Base-by-base conservation (phyloP, 2,329 filamentous ascomycete species). In the Apiospora hydei region DNA sequence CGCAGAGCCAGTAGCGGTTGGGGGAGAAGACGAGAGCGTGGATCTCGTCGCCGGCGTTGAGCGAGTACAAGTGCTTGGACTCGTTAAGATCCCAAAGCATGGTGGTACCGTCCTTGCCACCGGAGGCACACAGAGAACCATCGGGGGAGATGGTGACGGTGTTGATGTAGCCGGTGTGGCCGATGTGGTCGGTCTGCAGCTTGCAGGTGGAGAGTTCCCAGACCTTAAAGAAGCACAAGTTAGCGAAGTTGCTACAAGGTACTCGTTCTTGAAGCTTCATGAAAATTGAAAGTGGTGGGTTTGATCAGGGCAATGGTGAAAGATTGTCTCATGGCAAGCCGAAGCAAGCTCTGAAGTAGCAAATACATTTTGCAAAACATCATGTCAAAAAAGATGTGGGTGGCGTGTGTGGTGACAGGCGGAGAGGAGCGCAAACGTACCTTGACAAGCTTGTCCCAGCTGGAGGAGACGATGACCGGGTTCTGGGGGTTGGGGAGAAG, bases 71-170 rank as follows among this genome's bases (percentile, higher is more conserved):
- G 91, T 99, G 96, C 94, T 99, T 99, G 85, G 95, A 98, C 93
- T 99, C 96, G 92, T 99, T 99, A 82, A 99, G 92, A 86, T 98
- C 96, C 96, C 96, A 99, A 81, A 99, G 94, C 96, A 98, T 99
- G 85, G 96, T 98, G 85, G 96, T 98, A 86, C 96, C 96, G 88
- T 99, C 96, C 93, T 99, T 98, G 85, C 96, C 96, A 87, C 96
- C 96, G 78, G 96, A 98, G 77, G 96, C 96, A 90, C 96, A 98
- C 83, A 99, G 95, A 75, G 96, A 98, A 83, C 96, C 96, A 86
- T 98, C 96, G 83, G 96, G 96, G 81, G 96, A 98, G 92, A 99
- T 98, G 88, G 96, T 99, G 86, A 99, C 96, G 84, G 96, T 98
- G 93, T 99, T 99, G 91, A 96, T 98, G 92, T 98, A 98, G 83